A percentile compares a stretch with the other conserved stretches of the same genome.
phyloP scores from a whole-genome alignment of 306 rosid species.

The Pterocarpus santalinus region DNA sequence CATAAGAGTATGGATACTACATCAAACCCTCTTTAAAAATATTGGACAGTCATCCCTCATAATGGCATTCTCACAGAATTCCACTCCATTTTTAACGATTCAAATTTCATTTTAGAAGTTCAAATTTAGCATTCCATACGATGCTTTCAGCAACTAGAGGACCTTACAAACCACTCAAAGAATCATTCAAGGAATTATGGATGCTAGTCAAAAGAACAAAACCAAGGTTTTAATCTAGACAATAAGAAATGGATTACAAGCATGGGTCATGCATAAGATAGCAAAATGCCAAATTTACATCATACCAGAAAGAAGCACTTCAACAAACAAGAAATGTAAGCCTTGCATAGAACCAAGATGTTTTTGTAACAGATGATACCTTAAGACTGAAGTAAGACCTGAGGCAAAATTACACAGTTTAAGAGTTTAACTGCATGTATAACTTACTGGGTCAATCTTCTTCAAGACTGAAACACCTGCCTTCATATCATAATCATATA shows the following conservation, averaged over 20 bases:
- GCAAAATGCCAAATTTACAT: conserved; percentile 24
- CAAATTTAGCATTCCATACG: conserved; percentile 24
- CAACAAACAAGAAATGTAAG: neutral
- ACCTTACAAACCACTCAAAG: neutral
- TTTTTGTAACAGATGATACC: neutral
- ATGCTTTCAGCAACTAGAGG: neutral
- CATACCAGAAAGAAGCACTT: conserved; percentile 36
- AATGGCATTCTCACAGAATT: conserved; percentile 13
- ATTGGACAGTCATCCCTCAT: neutral
- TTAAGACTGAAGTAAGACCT: neutral
- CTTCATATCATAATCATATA: conserved; percentile 92
- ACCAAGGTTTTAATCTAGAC: conserved; percentile 5
- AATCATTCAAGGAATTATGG: neutral
- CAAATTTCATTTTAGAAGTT: neutral
- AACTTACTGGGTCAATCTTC: conserved; percentile 83
- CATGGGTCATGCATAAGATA: conserved; percentile 23
- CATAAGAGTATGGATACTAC: conserved; percentile 12
- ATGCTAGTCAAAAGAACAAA: conserved; percentile 33
- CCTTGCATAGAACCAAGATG: conserved; percentile 28
- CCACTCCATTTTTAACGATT: conserved; percentile 7
- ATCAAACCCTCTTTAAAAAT: conserved; percentile 21
- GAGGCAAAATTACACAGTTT: conserved; percentile 36
- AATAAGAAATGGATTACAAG: conserved; percentile 18
- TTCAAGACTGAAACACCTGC: conserved; percentile 71
- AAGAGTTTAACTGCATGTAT: conserved; percentile 31